Percentiles rank a stretch among this genome's conserved stretches.
These are phyloP conservation scores for Xylaria sp. DNA, from an alignment of 2,329 filamentous ascomycete species.

Conservation along the genomic window DNA sequence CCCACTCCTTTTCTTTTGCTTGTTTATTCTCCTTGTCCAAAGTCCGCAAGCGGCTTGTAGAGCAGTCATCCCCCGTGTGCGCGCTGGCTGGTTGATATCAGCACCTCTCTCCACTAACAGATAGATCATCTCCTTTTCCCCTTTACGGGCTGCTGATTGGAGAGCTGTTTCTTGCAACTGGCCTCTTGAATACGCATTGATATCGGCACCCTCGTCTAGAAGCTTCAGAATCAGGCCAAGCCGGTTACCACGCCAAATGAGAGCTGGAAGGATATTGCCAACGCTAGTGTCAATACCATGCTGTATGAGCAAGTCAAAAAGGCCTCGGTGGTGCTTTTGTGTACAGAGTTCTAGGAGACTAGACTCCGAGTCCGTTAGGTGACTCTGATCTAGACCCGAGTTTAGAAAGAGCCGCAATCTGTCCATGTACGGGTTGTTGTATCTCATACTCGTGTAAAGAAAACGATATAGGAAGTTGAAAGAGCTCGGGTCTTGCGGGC, in stretches of 20 bases:
- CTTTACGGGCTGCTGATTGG: slow-evolving; percentile 12
- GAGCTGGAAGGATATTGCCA: slow-evolving; percentile 1
- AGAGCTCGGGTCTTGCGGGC: slow-evolving; percentile 1
- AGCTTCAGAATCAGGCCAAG: slow-evolving; percentile 3
- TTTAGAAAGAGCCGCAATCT: slow-evolving; percentile 4
- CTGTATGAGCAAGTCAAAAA: slow-evolving; percentile 4
- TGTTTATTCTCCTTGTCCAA: background rate
- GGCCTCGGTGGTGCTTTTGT: no score
- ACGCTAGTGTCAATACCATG: background rate
- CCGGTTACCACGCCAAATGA: background rate
- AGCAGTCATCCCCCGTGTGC: background rate
- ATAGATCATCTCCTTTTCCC: slow-evolving; percentile 3
- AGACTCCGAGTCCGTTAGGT: background rate
- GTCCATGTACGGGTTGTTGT: background rate
- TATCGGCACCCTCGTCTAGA: slow-evolving; percentile 3
- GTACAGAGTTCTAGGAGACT: slow-evolving; percentile 8
- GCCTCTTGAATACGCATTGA: slow-evolving; percentile 7
- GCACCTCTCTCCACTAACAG: slow-evolving; percentile 13
- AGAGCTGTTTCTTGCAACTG: slow-evolving; percentile 1
- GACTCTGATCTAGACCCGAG: background rate
- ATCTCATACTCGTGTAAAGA: background rate
- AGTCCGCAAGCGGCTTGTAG: slow-evolving; percentile 11
- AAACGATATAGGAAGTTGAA: slow-evolving; percentile 10
- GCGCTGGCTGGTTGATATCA: slow-evolving; percentile 15
- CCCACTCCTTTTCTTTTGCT: background rate